Evolutionary conservation across 1,284 basidiomycete species (phyloP).

Genomic region (Wallemia ichthyophaga): DNA sequence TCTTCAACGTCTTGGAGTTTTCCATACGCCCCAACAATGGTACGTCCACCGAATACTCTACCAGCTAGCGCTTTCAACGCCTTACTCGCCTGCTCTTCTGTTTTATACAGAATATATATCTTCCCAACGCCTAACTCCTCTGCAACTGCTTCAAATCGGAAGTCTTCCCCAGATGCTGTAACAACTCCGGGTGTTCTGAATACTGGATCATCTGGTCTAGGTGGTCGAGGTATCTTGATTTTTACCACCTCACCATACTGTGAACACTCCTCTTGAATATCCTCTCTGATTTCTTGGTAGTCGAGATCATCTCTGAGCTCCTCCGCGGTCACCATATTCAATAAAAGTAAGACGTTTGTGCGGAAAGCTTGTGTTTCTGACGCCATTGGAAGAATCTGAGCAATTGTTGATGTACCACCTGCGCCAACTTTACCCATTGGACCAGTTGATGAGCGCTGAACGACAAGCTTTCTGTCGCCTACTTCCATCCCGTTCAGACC

Average conservation of each 20-base stretch:
- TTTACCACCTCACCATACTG: conserved; percentile 58
- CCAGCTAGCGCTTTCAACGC: conserved; percentile 66
- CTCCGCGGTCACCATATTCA: conserved; percentile 94
- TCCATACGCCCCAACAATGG: conserved; percentile 27
- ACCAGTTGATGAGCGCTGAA: conserved; percentile 81
- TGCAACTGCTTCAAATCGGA: conserved; percentile 23
- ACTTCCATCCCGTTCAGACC: conserved; percentile 92
- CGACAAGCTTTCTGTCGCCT: conserved; percentile 82
- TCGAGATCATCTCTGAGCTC: conserved; percentile 74
- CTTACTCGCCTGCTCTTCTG: conserved; percentile 28
- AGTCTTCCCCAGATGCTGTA: conserved; percentile 27
- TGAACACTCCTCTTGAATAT: conserved; percentile 71
- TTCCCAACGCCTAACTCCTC: conserved; percentile 74
- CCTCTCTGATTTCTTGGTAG: conserved; percentile 76
- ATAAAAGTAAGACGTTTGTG: conserved; percentile 62
- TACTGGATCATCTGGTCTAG: conserved; percentile 49
- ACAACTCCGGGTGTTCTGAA: conserved; percentile 35
- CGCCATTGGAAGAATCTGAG: conserved; percentile 22
- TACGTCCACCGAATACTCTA: conserved; percentile 64
- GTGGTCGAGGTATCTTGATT: conserved; percentile 59
- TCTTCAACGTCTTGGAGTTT: background rate
- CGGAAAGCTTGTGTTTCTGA: conserved; percentile 14
- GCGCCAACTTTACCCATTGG: conserved; percentile 18
- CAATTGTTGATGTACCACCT: conserved; percentile 22
- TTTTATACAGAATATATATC: conserved; percentile 60